Evolutionary conservation across 2,329 filamentous ascomycete species (phyloP).

Genomic region (Nemania sp.): DNA sequence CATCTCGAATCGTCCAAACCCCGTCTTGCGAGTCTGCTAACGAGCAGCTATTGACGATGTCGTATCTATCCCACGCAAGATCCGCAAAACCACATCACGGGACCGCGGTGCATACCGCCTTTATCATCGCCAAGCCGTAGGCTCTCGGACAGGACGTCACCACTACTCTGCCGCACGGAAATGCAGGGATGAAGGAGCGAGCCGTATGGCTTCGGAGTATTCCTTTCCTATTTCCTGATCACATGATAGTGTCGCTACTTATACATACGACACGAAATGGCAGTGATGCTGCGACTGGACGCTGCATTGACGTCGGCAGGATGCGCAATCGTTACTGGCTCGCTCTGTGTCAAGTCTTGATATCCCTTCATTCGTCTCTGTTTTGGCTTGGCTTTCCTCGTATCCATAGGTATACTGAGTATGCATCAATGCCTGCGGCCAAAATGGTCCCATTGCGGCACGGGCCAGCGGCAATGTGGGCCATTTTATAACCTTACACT

Average conservation of each 20-base stretch:
- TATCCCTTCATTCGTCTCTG: too few species aligned
- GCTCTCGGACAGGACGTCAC: slow-evolving; percentile 4
- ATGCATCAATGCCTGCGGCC: too few species aligned
- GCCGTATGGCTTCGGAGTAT: not conserved
- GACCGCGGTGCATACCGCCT: slow-evolving; percentile 23
- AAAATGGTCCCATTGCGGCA: too few species aligned
- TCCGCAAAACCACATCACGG: slow-evolving; percentile 20
- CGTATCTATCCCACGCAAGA: slow-evolving; percentile 21
- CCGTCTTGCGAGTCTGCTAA: slow-evolving; percentile 7
- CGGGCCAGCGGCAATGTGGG: too few species aligned
- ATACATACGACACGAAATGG: not conserved
- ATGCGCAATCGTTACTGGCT: not conserved
- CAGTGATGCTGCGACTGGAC: not conserved
- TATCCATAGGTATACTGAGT: too few species aligned
- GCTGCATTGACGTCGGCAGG: not conserved
- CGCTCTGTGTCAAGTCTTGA: too few species aligned
- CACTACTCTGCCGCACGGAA: slow-evolving; percentile 4
- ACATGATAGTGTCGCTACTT: not conserved
- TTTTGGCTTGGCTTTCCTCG: not conserved
- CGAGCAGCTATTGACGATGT: too few species aligned
- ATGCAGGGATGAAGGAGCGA: slow-evolving; percentile 1
- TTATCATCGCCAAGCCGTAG: slow-evolving; percentile 13
- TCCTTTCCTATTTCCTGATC: not conserved
- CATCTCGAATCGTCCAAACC: slow-evolving; percentile 5
- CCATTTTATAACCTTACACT: too few species aligned